These are phyloP conservation scores for Wickerhamiella pararugosa DNA, from an alignment of 1,139 yeast species.

Conservation along the genomic window DNA sequence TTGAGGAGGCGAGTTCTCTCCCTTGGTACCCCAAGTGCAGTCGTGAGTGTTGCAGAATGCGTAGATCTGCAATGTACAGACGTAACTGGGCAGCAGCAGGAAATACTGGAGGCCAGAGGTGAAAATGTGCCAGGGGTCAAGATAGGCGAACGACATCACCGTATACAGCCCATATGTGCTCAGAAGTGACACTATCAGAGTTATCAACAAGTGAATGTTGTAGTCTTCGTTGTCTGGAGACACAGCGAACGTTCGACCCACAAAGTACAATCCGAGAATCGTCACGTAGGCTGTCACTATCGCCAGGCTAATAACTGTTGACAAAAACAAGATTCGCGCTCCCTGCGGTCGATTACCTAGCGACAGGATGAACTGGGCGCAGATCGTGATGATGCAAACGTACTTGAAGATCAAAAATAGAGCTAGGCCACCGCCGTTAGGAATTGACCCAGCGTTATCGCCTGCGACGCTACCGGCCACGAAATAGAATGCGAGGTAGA, in stretches of 20 bases:
- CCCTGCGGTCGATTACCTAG: constrained; percentile 95
- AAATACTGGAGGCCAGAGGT: constrained; percentile 79
- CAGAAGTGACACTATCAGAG: constrained; percentile 62
- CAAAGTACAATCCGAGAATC: constrained; percentile 69
- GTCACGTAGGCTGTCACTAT: constrained; percentile 72
- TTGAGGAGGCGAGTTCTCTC: constrained; percentile 62
- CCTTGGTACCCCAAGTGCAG: constrained; percentile 96
- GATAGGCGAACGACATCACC: constrained; percentile 59
- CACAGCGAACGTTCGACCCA: constrained; percentile 37
- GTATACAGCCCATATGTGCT: constrained; percentile 82
- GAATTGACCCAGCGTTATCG: constrained; percentile 32
- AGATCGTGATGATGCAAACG: constrained; percentile 47
- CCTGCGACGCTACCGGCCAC: constrained; percentile 69
- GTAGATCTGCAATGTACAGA: constrained; percentile 80
- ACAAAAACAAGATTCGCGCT: constrained; percentile 58
- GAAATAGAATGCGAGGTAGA: constrained; percentile 80
- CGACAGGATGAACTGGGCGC: constrained; percentile 73
- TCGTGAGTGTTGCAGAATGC: constrained; percentile 95
- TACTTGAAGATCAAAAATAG: constrained; percentile 75
- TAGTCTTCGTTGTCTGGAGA: constrained; percentile 28
- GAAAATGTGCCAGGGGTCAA: constrained; percentile 91
- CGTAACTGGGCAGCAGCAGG: constrained; percentile 75
- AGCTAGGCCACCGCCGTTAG: constrained; percentile 50
- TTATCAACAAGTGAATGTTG: constrained; percentile 39
- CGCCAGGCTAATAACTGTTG: constrained; percentile 55